These are phyloP conservation scores for Prunus dulcis DNA, from an alignment of 306 rosid species.

Conservation along the genomic window DNA sequence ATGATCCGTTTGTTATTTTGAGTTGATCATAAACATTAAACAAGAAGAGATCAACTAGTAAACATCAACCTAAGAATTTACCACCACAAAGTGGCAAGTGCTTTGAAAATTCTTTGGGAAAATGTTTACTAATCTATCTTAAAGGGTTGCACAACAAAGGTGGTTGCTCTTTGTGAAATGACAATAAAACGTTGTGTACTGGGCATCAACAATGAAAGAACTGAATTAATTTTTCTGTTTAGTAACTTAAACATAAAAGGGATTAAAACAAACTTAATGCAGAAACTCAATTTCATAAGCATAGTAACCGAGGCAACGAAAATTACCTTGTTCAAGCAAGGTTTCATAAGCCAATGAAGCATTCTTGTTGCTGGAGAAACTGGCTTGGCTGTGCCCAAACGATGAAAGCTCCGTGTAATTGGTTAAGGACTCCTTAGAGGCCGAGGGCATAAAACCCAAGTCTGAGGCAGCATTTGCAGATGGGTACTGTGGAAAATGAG, in stretches of 20 bases:
- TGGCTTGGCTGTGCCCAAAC: constrained; percentile 16
- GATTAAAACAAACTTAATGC: neutral
- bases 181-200: neutral
- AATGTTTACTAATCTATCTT: neutral
- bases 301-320: neutral
- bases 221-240: neutral
- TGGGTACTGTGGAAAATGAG: constrained; percentile 16
- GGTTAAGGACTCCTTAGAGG: constrained; percentile 1
- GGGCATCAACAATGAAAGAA: neutral
- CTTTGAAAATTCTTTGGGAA: neutral
- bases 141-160: neutral
- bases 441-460: constrained; percentile 2
- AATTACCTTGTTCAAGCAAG: constrained; percentile 38
- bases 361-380: constrained; percentile 18
- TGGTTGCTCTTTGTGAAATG: neutral
- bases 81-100: constrained; percentile 3
- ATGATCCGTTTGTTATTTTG: neutral
- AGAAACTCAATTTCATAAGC: constrained; percentile 9
- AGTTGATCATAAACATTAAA: neutral
- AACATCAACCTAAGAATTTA: neutral
- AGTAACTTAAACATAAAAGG: neutral
- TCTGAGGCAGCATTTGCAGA: constrained; percentile 19
- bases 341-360: constrained; percentile 23
- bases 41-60: neutral
- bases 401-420: constrained; percentile 19